Base-by-base conservation (phyloP, 1,139 yeast species). In the Taphrina pruni region DNA sequence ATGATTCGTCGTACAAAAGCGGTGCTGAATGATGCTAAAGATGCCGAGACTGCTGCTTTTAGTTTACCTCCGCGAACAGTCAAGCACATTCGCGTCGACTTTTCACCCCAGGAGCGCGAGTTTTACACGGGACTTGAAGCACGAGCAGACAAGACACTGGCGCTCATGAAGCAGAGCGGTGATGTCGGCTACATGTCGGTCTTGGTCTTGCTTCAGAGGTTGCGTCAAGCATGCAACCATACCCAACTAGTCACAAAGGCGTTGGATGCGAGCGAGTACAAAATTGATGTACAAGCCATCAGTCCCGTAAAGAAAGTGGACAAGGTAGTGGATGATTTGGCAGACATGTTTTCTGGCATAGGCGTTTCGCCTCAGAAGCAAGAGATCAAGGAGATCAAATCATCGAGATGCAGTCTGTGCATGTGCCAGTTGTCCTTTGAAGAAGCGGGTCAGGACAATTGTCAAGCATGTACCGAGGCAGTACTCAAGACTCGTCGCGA, bases 161-260 rank as follows among this genome's bases (percentile, higher is more conserved):
- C 86, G 66, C 87, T 88, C 60, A 77, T 88, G 69, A 79, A 83
- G 60, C 82, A 82, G 2, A 77, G 79, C 8, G 71, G 68, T 2
- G 85, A 87, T 72, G 78, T 89, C 73, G 86, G 85, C 71, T 92
- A 90, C 76, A 85, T 94, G 1, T 88, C 89, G 57, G 89, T 93
- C 72, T 80, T 93, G 73, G 88, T 94, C 0, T 94, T 90, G 75
- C 88, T 93, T 70, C 79, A 93, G 72, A 81, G 97, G 69, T 81
- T 93, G 58, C 82, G 98, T 69, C 98, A 93, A 76, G 86, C 89
- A 0, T 93, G 97, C 76, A 90, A 97, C 76, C 97, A 93, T 76
- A 83, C 88, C 2, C 66, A 71, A 20, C 55, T 58, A 52, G 62
- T 61, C 45, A 56, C 52, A 36, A 43, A 64, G 21, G 57, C 58